A percentile compares a stretch with the other conserved stretches of the same genome.
These are phyloP conservation scores for Tremella mesenterica DNA, from an alignment of 768 basidiomycete genomes.

Conservation along the genomic window DNA sequence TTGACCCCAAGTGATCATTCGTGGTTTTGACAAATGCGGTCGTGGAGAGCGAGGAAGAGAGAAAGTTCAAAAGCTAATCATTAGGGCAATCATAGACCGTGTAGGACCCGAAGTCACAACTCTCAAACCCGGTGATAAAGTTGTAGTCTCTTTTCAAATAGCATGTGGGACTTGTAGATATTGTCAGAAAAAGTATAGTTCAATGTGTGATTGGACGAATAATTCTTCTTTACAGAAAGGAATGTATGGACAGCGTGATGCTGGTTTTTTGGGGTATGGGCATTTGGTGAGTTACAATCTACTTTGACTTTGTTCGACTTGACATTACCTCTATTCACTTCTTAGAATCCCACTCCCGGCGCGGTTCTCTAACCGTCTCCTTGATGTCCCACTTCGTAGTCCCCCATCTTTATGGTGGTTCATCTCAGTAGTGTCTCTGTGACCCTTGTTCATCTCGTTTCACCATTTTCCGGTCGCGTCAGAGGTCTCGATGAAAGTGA, in stretches of 20 bases:
- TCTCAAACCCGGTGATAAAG: slow-evolving; percentile 58
- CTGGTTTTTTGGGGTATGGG: slow-evolving; percentile 53
- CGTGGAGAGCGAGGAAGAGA: not conserved
- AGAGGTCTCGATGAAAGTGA: too few species aligned
- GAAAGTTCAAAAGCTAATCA: slow-evolving; percentile 22
- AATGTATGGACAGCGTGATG: slow-evolving; percentile 51
- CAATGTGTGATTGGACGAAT: slow-evolving; percentile 67
- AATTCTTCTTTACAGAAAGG: slow-evolving; percentile 51
- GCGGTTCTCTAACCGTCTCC: not conserved
- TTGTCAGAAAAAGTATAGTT: slow-evolving; percentile 64
- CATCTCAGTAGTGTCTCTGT: not conserved
- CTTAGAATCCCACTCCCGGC: too few species aligned
- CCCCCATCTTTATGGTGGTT: not conserved
- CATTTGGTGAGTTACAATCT: slow-evolving; percentile 32
- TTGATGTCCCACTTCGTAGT: not conserved
- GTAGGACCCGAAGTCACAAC: slow-evolving; percentile 60
- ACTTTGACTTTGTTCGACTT: too few species aligned
- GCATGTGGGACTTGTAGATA: slow-evolving; percentile 63
- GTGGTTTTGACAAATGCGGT: too few species aligned
- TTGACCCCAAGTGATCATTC: too few species aligned
- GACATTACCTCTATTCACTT: too few species aligned
- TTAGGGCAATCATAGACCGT: slow-evolving; percentile 60
- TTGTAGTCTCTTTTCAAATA: slow-evolving; percentile 71
- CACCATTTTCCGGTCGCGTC: too few species aligned
- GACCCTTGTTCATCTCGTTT: not conserved